Percentiles rank a stretch among this genome's conserved stretches.
These are phyloP conservation scores for Claviceps paspali DNA, from an alignment of 2,329 filamentous ascomycete genomes.

Conservation along the genomic window DNA sequence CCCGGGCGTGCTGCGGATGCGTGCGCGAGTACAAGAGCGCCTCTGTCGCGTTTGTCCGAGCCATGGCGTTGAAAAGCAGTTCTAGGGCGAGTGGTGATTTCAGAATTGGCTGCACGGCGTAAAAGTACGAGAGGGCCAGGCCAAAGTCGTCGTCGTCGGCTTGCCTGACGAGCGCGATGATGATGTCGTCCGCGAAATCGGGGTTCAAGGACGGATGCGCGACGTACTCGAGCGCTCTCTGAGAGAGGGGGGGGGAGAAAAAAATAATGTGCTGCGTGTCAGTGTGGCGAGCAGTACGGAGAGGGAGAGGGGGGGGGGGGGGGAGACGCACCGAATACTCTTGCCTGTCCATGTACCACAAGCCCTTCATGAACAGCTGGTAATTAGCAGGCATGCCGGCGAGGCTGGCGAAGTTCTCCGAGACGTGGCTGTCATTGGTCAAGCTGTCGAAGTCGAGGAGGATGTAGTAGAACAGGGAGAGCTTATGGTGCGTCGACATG, in stretches of 20 bases:
- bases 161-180: slow-evolving; percentile 50
- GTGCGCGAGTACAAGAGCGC: slow-evolving; percentile 59
- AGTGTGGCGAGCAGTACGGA: not conserved
- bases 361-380: slow-evolving; percentile 63
- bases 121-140: slow-evolving; percentile 63
- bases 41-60: slow-evolving; percentile 51
- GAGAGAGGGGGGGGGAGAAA: not conserved
- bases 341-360: slow-evolving; percentile 65
- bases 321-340: slow-evolving; percentile 48
- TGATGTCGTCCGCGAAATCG: slow-evolving; percentile 72
- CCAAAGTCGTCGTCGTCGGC: slow-evolving; percentile 40
- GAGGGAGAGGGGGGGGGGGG: too few species aligned
- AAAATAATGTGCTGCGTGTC: too few species aligned
- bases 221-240: slow-evolving; percentile 58
- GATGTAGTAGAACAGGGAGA: slow-evolving; percentile 72
- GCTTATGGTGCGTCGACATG: slow-evolving; percentile 60
- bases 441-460: slow-evolving; percentile 55
- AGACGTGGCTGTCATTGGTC: slow-evolving; percentile 32
- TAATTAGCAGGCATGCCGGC: slow-evolving; percentile 62
- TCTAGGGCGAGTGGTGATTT: slow-evolving; percentile 44
- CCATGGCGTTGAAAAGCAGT: slow-evolving; percentile 54
- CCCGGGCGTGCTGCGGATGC: slow-evolving; percentile 45
- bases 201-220: slow-evolving; percentile 66
- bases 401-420: slow-evolving; percentile 41
- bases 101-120: slow-evolving; percentile 60